Conservation (phyloP, 2,329 filamentous ascomycete genomes). For the Fusarium xyrophilum region DNA sequence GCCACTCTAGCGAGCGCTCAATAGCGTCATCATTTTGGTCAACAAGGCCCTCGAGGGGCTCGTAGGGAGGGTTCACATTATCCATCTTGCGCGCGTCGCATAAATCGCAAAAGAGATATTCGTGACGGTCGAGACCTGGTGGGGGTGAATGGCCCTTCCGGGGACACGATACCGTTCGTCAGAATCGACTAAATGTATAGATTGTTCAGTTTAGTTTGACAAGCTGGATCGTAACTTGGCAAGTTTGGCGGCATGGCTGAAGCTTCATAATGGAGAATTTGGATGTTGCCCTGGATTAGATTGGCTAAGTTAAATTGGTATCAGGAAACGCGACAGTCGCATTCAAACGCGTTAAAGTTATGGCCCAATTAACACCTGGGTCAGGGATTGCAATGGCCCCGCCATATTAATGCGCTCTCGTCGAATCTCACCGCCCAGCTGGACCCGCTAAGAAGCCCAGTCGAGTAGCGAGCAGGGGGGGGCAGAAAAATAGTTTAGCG, state of each 20-base stretch:
- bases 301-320: conserved; percentile 7
- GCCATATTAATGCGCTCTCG: conserved; percentile 1
- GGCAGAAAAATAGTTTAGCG: conserved; percentile 44
- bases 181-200: not conserved
- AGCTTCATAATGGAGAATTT: conserved; percentile 1
- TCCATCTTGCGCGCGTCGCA: conserved; percentile 25
- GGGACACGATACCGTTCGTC: not conserved
- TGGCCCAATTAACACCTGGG: conserved; percentile 22
- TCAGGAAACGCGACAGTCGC: conserved; percentile 31
- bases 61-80: conserved; percentile 8
- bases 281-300: not conserved
- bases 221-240: not conserved
- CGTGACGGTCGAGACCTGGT: conserved; percentile 3
- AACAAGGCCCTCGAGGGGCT: conserved; percentile 2
- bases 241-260: not conserved
- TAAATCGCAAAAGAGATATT: not conserved
- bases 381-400: not conserved
- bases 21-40: conserved; percentile 4
- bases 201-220: not conserved
- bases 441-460: not conserved
- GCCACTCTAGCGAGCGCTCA: conserved; percentile 10
- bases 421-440: conserved; percentile 17
- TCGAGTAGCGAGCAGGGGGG: conserved; percentile 13
- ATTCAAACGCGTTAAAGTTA: conserved; percentile 31
- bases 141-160: not conserved